Conservation (phyloP, 495 filamentous ascomycete genomes). For the Aspergillus cavernicola region DNA sequence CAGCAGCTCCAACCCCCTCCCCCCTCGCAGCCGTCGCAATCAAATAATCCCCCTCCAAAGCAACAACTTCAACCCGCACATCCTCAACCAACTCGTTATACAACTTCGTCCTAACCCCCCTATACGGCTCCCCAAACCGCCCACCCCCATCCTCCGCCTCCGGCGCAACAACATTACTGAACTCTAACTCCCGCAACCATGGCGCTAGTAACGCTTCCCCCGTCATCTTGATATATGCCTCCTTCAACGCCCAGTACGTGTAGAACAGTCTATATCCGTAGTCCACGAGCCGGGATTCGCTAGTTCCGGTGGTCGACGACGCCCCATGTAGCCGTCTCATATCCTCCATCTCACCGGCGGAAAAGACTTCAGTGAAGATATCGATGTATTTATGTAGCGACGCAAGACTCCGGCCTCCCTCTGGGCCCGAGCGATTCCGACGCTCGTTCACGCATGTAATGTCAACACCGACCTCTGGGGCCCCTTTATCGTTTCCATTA, state of each 20-base stretch:
- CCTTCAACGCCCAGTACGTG: constrained; percentile 82
- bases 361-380: constrained; percentile 78
- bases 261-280: constrained; percentile 75
- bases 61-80: constrained; percentile 57
- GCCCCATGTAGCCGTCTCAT: constrained; percentile 48
- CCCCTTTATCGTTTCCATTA: neutral
- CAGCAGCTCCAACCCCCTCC: constrained; percentile 24
- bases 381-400: constrained; percentile 67
- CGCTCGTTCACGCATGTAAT: constrained; percentile 72
- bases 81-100: constrained; percentile 45
- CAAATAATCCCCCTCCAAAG: constrained; percentile 60
- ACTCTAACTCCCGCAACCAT: constrained; percentile 70
- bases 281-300: constrained; percentile 31
- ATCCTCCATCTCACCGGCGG: constrained; percentile 48
- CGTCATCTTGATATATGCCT: constrained; percentile 92
- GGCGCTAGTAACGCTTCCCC: constrained; percentile 80
- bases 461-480: constrained; percentile 57
- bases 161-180: constrained; percentile 60
- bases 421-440: constrained; percentile 37
- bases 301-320: neutral
- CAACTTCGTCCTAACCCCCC: constrained; percentile 50
- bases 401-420: constrained; percentile 37
- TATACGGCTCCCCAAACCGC: constrained; percentile 44
- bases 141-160: constrained; percentile 19
- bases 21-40: constrained; percentile 52